Conservation (phyloP, 129 eudicot species). For the Kitagawia praeruptora region DNA sequence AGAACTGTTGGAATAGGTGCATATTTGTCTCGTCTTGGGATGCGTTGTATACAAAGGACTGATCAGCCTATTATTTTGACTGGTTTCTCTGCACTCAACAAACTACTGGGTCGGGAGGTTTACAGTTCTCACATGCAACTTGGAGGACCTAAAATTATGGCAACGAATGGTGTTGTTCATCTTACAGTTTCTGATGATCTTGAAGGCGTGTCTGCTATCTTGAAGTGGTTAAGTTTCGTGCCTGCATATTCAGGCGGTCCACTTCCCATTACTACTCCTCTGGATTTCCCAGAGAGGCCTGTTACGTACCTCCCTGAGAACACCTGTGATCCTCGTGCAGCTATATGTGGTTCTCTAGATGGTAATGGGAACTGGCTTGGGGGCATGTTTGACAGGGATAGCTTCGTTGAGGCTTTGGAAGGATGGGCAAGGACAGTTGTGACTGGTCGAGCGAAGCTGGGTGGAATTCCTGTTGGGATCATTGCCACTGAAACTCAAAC, state of each 20-base stretch:
- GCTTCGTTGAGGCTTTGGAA: slow-evolving; percentile 93
- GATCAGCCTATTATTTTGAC: slow-evolving; percentile 95
- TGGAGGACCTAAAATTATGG: slow-evolving; percentile 98
- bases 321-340: slow-evolving; percentile 92
- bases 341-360: slow-evolving; percentile 61
- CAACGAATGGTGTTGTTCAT: slow-evolving; percentile 94
- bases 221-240: slow-evolving; percentile 89
- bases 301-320: slow-evolving; percentile 79
- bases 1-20: slow-evolving; percentile 98
- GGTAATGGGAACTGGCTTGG: slow-evolving; percentile 70
- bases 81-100: slow-evolving; percentile 90
- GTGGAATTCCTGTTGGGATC: slow-evolving; percentile 92
- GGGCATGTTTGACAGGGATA: slow-evolving; percentile 76
- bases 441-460: slow-evolving; percentile 95
- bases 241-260: slow-evolving; percentile 83
- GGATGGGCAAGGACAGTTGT: slow-evolving; percentile 99
- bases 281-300: slow-evolving; percentile 67
- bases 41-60: slow-evolving; percentile 94
- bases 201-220: slow-evolving; percentile 78
- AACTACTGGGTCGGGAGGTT: slow-evolving; percentile 93
- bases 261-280: slow-evolving; percentile 67
- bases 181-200: slow-evolving; percentile 91
- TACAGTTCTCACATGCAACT: slow-evolving; percentile 99
- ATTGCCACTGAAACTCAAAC: slow-evolving; percentile 97
- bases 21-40: slow-evolving; percentile 92